Conservation (phyloP, 306 rosid species). For the Dalbergia oliveri region DNA sequence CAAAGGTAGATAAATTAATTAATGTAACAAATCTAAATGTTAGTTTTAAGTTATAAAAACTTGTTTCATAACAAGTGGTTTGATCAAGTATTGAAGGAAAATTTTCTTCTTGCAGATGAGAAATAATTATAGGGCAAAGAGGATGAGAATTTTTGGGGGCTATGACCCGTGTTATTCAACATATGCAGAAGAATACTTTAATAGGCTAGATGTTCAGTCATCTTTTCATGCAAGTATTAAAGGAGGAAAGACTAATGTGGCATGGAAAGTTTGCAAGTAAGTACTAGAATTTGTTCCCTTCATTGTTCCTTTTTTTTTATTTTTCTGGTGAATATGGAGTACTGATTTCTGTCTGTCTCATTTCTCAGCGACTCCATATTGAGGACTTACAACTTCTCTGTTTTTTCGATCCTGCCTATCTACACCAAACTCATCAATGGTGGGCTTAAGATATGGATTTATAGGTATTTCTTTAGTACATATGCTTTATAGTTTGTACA, state of each 20-base stretch:
- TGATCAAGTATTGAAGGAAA: background rate
- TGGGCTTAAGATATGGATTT: slow-evolving; percentile 67
- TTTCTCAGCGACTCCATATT: slow-evolving; percentile 52
- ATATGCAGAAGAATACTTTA: slow-evolving; percentile 61
- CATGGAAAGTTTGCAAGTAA: slow-evolving; percentile 67
- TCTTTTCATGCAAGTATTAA: slow-evolving; percentile 50
- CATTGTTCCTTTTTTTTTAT: background rate
- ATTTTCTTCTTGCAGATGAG: slow-evolving; percentile 43
- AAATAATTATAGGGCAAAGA: slow-evolving; percentile 42
- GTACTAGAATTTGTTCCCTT: slow-evolving; percentile 29
- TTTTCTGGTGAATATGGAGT: background rate
- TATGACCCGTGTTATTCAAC: slow-evolving; percentile 66
- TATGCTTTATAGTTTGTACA: too few relatives aligned
- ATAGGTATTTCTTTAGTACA: slow-evolving; percentile 48
- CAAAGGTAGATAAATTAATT: slow-evolving; percentile 40
- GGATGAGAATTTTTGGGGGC: slow-evolving; percentile 63
- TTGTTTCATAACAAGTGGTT: slow-evolving; percentile 7
- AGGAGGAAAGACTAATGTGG: slow-evolving; percentile 34
- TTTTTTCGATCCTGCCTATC: slow-evolving; percentile 60
- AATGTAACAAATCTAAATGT: background rate
- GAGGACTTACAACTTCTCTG: slow-evolving; percentile 54
- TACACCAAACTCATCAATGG: slow-evolving; percentile 68
- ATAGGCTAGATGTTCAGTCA: slow-evolving; percentile 58
- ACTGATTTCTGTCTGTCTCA: slow-evolving; percentile 13
- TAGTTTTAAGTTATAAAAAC: background rate